These are phyloP conservation scores for Macrotyloma uniflorum DNA, from an alignment of 306 rosid species.

Conservation along the genomic window DNA sequence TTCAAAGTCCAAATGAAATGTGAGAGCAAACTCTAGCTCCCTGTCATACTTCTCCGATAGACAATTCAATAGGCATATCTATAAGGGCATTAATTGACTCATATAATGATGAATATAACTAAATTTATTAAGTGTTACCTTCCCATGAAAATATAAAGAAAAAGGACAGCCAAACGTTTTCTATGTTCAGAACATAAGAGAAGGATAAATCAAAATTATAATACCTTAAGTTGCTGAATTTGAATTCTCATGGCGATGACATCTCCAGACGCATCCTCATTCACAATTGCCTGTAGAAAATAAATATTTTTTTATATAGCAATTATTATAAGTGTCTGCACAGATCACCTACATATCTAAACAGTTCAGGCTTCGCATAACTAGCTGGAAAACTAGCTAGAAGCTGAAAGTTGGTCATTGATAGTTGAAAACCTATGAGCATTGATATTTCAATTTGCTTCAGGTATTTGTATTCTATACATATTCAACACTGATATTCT, in stretches of 20 bases:
- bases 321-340: conserved; percentile 11
- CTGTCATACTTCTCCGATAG: neutral
- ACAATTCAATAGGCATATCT: neutral
- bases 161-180: neutral
- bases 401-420: too few relatives aligned
- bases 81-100: neutral
- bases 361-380: neutral
- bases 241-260: conserved; percentile 93
- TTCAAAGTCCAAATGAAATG: conserved; percentile 17
- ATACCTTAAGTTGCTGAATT: conserved; percentile 96
- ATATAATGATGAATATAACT: conserved; percentile 5
- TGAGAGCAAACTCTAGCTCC: conserved; percentile 20
- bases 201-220: conserved; percentile 35
- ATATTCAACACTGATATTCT: too few relatives aligned
- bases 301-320: neutral
- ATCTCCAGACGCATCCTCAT: conserved; percentile 96
- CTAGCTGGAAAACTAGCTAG: too few relatives aligned
- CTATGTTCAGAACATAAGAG: neutral
- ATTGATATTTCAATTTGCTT: too few relatives aligned
- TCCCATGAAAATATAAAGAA: neutral
- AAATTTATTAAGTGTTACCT: conserved; percentile 13
- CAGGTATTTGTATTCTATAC: too few relatives aligned
- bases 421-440: too few relatives aligned
- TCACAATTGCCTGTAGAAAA: conserved; percentile 82
- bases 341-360: neutral